phyloP scores from a whole-genome alignment of 345 rosid genomes.

The Capsella bursapastoris region DNA sequence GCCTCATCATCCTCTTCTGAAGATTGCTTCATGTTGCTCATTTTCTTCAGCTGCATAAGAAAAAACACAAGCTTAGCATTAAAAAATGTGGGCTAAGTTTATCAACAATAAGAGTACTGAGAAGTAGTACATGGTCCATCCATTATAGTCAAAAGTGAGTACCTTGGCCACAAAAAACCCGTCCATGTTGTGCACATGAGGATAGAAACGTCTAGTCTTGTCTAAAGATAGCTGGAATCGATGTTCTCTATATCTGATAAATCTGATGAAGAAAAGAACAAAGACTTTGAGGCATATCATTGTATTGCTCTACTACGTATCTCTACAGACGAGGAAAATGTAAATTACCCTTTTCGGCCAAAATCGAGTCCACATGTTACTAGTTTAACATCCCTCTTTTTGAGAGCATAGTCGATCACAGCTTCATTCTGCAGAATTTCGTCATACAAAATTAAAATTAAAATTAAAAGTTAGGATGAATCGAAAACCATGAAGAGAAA shows the following conservation, averaged over 20 bases:
- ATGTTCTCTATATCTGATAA: slow-evolving; percentile 63
- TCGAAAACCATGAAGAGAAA: slow-evolving; percentile 9
- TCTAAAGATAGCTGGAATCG: slow-evolving; percentile 68
- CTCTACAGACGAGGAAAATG: background rate
- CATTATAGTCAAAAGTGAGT: slow-evolving; percentile 18
- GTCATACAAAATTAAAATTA: background rate
- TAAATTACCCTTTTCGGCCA: slow-evolving; percentile 70
- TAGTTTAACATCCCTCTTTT: slow-evolving; percentile 81
- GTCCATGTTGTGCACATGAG: slow-evolving; percentile 87
- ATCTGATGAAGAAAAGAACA: slow-evolving; percentile 47
- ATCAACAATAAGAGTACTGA: slow-evolving; percentile 12
- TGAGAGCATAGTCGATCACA: slow-evolving; percentile 80
- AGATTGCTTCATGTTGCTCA: slow-evolving; percentile 69
- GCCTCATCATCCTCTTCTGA: slow-evolving; percentile 44
- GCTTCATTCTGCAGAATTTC: slow-evolving; percentile 74
- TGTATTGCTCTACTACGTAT: background rate
- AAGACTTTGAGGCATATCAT: slow-evolving; percentile 4
- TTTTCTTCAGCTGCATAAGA: slow-evolving; percentile 68
- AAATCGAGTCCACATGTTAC: slow-evolving; percentile 84
- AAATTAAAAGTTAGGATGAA: background rate
- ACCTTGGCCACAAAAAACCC: slow-evolving; percentile 96
- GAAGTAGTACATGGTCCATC: background rate
- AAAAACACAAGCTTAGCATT: slow-evolving; percentile 20
- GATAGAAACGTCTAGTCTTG: slow-evolving; percentile 74
- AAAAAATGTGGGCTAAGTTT: background rate